Conservation (phyloP, 1,284 basidiomycete genomes). For the Kwoniella shivajii region DNA sequence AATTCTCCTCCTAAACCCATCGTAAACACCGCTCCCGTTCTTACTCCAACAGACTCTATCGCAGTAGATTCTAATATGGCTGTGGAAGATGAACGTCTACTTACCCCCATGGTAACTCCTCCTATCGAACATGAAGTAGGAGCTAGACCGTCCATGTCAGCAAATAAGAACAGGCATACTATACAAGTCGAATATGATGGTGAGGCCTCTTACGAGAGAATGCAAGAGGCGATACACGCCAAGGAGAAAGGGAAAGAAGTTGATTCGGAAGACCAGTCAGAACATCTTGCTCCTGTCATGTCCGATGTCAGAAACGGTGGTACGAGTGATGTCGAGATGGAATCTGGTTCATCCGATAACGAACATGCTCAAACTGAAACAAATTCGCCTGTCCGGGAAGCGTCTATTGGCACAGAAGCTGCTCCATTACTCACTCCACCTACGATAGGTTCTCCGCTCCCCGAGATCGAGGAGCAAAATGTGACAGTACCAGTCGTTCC, state of each 20-base stretch:
- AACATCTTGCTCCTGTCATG: conserved; percentile 12
- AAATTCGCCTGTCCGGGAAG: conserved; percentile 6
- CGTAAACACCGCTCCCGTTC: conserved; percentile 11
- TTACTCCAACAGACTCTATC: conserved; percentile 15
- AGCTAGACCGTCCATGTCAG: conserved; percentile 37
- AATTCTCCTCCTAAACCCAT: conserved; percentile 9
- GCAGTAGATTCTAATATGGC: conserved; percentile 14
- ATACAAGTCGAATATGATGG: conserved; percentile 86
- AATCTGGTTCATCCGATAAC: conserved; percentile 28
- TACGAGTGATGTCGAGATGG: conserved; percentile 36
- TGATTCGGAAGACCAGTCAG: background rate
- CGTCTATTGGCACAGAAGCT: conserved; percentile 8
- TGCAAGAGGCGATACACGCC: conserved; percentile 25
- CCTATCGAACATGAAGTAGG: conserved; percentile 9
- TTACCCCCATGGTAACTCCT: conserved; percentile 4
- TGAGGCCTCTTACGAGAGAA: conserved; percentile 43
- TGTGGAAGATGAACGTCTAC: conserved; percentile 20
- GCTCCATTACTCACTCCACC: conserved; percentile 13
- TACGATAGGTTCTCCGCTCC: background rate
- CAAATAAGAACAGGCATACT: conserved; percentile 69
- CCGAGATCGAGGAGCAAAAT: conserved; percentile 1
- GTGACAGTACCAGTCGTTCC: conserved; percentile 8
- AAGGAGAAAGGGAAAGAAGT: conserved; percentile 8
- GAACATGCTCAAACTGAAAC: conserved; percentile 18
- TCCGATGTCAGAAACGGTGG: conserved; percentile 18